These are phyloP conservation scores for Blastocystis sp. DNA, from an alignment of 352 stramenopile genomes.

Conservation along the genomic window DNA sequence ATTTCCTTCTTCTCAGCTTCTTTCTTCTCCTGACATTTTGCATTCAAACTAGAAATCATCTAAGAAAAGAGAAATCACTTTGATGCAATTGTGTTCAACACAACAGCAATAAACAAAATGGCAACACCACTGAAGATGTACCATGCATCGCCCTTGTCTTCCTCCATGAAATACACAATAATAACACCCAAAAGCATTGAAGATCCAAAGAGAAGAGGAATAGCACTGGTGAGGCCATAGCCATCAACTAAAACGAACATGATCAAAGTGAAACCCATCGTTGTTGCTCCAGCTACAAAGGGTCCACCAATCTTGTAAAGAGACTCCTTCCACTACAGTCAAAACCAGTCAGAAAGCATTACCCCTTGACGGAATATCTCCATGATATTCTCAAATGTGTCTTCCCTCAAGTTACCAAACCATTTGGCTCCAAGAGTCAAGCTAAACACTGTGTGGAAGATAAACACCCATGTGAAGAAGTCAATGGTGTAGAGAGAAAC, in stretches of 20 bases:
- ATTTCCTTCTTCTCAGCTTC: not conserved
- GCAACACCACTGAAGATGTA: slow-evolving; percentile 31
- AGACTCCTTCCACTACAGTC: not conserved
- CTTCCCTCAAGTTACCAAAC: not conserved
- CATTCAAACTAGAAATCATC: slow-evolving; percentile 24
- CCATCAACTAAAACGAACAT: slow-evolving; percentile 66
- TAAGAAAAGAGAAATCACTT: not conserved
- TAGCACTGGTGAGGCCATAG: slow-evolving; percentile 48
- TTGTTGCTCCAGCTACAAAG: slow-evolving; percentile 44
- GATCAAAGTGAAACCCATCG: slow-evolving; percentile 55
- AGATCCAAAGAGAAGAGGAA: slow-evolving; percentile 67
- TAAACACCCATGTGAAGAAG: slow-evolving; percentile 61
- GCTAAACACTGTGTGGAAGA: slow-evolving; percentile 51
- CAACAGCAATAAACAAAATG: slow-evolving; percentile 59
- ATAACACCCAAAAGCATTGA: slow-evolving; percentile 61
- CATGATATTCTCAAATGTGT: slow-evolving; percentile 34
- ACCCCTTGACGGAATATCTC: slow-evolving; percentile 42
- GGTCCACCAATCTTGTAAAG: slow-evolving; percentile 48
- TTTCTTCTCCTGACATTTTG: slow-evolving; percentile 61
- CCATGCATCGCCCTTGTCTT: not conserved
- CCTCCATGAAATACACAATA: slow-evolving; percentile 60
- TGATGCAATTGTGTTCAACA: slow-evolving; percentile 54
- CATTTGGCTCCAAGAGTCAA: slow-evolving; percentile 50
- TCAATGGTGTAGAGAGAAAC: slow-evolving; percentile 63
- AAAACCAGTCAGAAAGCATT: not conserved